Conservation (phyloP, 345 rosid species). For the Citrus inodora region DNA sequence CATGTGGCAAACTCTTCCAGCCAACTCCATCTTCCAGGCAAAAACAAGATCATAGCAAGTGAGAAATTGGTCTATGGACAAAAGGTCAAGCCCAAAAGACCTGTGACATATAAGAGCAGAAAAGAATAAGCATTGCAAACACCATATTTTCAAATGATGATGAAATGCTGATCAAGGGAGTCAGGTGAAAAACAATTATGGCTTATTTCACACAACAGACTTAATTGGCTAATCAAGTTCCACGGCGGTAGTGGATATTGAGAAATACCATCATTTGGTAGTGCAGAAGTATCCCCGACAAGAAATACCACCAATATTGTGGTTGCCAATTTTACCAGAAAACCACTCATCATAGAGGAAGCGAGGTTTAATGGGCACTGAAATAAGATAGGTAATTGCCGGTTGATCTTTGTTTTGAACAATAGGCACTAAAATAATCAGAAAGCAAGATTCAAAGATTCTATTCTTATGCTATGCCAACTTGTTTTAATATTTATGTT, state of each 20-base stretch:
- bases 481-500: background rate
- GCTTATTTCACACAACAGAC: background rate
- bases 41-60: background rate
- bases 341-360: background rate
- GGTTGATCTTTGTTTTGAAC: background rate
- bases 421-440: background rate
- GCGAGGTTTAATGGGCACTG: too few species aligned
- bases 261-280: conserved; percentile 2
- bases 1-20: background rate
- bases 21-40: conserved; percentile 5
- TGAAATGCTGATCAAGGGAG: too few species aligned
- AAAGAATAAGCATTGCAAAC: too few species aligned
- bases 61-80: background rate
- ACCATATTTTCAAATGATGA: too few species aligned
- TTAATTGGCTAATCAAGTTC: background rate
- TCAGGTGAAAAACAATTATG: background rate
- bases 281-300: background rate
- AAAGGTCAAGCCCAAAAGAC: background rate
- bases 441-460: background rate
- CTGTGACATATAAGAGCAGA: too few species aligned
- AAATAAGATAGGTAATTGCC: background rate
- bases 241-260: too few species aligned
- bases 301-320: background rate
- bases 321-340: background rate
- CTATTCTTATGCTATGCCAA: background rate